These are phyloP conservation scores for Candida saitoana DNA, from an alignment of 805 yeast genomes.

Conservation along the genomic window DNA sequence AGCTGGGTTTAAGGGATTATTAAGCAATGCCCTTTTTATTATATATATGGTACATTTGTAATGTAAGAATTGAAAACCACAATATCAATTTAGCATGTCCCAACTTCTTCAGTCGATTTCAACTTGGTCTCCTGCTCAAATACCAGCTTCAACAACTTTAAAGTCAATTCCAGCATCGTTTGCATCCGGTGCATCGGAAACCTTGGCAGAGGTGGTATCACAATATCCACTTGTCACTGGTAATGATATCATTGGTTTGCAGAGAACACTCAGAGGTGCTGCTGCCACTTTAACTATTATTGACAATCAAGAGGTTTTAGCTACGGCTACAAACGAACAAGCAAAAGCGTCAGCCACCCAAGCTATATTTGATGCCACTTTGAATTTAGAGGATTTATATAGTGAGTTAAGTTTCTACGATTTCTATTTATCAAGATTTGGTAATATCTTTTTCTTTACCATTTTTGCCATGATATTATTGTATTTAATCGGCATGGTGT, in stretches of 20 bases:
- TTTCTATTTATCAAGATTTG: constrained; percentile 21
- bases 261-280: constrained; percentile 23
- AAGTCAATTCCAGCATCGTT: constrained; percentile 20
- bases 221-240: constrained; percentile 60
- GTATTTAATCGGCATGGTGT: constrained; percentile 23
- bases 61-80: too few species aligned
- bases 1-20: neutral
- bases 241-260: constrained; percentile 1
- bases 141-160: constrained; percentile 27
- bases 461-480: constrained; percentile 22
- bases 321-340: constrained; percentile 33
- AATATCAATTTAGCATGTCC: too few species aligned
- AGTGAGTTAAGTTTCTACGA: constrained; percentile 26
- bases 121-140: constrained; percentile 22
- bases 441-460: constrained; percentile 28
- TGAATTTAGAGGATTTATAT: constrained; percentile 27
- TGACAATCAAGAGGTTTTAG: constrained; percentile 31
- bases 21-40: too few species aligned
- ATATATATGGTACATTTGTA: too few species aligned
- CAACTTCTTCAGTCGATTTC: neutral
- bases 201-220: constrained; percentile 68
- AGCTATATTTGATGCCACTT: constrained; percentile 28
- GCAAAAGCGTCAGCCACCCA: constrained; percentile 28
- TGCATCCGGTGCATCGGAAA: constrained; percentile 17
- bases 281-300: constrained; percentile 34